These are phyloP conservation scores for Trypanosoma scelopori DNA, from an alignment of 208 protist genomes.

Conservation along the genomic window DNA sequence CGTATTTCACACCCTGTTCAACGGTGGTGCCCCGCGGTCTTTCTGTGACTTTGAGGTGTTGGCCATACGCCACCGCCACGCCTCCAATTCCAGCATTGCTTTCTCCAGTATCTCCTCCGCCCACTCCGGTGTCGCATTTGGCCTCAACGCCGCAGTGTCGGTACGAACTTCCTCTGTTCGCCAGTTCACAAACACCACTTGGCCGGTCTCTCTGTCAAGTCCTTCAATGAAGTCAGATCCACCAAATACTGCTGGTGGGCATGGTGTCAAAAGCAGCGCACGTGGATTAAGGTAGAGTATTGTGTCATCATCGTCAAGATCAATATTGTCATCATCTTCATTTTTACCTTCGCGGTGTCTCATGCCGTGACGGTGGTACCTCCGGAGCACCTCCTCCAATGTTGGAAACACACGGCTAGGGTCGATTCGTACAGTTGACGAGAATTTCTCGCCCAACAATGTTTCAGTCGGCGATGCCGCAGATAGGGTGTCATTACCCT, in stretches of 20 bases:
- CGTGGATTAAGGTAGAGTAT: constrained; percentile 71
- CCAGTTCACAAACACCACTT: constrained; percentile 31
- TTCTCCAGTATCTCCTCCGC: constrained; percentile 25
- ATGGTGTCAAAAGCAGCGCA: constrained; percentile 71
- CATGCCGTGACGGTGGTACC: constrained; percentile 7
- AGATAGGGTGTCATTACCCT: background rate
- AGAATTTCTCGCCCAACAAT: background rate
- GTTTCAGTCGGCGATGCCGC: background rate
- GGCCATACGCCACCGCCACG: constrained; percentile 13
- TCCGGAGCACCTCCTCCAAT: constrained; percentile 17
- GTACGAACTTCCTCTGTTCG: constrained; percentile 25
- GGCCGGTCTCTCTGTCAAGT: constrained; percentile 27
- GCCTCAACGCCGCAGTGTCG: constrained; percentile 19
- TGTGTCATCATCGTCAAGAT: constrained; percentile 31
- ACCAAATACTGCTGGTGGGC: constrained; percentile 66
- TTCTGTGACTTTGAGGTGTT: background rate
- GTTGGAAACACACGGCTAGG: constrained; percentile 20
- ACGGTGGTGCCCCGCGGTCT: constrained; percentile 5
- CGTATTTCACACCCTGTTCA: constrained; percentile 6
- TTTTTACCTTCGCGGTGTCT: background rate
- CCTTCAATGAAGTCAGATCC: constrained; percentile 62
- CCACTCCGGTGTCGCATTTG: constrained; percentile 20
- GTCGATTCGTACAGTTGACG: background rate
- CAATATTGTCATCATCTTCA: background rate
- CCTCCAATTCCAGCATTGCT: constrained; percentile 20